Evolutionary conservation across 2,329 filamentous ascomycete genomes (phyloP).

Genomic region (Plenodomus lindquistii): DNA sequence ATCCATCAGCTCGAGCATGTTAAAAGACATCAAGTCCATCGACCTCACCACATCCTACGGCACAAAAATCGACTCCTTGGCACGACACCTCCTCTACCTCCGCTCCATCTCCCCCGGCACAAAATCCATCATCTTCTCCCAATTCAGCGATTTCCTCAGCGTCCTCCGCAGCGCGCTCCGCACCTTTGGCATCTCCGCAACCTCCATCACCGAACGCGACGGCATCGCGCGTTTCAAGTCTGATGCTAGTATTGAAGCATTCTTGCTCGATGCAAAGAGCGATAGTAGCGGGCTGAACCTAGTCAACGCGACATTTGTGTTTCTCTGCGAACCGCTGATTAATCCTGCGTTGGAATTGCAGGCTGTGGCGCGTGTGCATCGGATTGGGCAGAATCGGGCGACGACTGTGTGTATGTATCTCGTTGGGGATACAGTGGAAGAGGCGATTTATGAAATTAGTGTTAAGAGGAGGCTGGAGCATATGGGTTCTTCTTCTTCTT

Average conservation of each 20-base stretch:
- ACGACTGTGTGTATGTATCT: conserved; percentile 97
- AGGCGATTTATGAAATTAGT: conserved; percentile 86
- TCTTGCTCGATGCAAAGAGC: conserved; percentile 85
- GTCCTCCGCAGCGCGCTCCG: conserved; percentile 72
- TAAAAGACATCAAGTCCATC: conserved; percentile 81
- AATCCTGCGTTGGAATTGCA: conserved; percentile 94
- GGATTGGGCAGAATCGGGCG: conserved; percentile 84
- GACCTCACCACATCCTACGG: conserved; percentile 76
- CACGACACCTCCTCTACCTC: conserved; percentile 80
- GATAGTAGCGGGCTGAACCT: conserved; percentile 89
- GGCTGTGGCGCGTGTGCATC: conserved; percentile 90
- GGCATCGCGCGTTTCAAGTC: conserved; percentile 78
- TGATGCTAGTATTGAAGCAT: conserved; percentile 75
- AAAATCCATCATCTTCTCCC: conserved; percentile 93
- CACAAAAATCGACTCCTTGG: conserved; percentile 80
- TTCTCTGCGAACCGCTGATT: conserved; percentile 89
- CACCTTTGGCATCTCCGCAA: conserved; percentile 72
- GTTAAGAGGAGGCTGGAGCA: conserved; percentile 78
- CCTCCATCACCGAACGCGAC: conserved; percentile 68
- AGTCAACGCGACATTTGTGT: conserved; percentile 90
- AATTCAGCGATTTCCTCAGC: conserved; percentile 79
- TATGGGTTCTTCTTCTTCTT: conserved; percentile 53
- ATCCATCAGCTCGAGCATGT: conserved; percentile 69
- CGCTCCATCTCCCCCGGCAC: conserved; percentile 80
- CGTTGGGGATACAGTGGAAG: conserved; percentile 86